Evolutionary conservation across 1,139 yeast species (phyloP), one percentile per base, ranked within the genome.

Genomic region (Diutina neorugosa): DNA sequence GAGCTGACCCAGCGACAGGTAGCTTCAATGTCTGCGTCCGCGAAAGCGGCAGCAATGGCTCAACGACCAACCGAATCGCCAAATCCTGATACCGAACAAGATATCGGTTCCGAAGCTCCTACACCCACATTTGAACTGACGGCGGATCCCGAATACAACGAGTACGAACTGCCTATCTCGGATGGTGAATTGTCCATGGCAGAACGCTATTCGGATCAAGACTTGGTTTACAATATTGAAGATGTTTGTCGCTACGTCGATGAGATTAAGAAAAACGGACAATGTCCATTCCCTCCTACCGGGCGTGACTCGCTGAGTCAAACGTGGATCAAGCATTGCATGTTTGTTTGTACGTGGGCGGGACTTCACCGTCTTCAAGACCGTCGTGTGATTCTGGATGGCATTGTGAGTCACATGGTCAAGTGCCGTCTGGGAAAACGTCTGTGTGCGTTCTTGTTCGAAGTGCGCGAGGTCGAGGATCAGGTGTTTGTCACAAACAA

Each of bases 371-470:
- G 48, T 12, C n/a, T 44, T 6, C 25, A 25, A 23, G 48, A 44
- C 14, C 31, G 34, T 14, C 23, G 48, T n/a, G 19, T 6, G 2
- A 12, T 25, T 21, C 16, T 21, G 12, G 25, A n/a, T 4, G 48
- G 25, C n/a, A 23, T 44, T 25, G 34, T 44, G 8, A 14, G 31
- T 7, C 14, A 21, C 19, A 16, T 23, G 48, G 48, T 44, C 19
- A 44, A 44, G 19, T 44, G 48, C 11, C 23, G 25, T 14, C 48
- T 44, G 34, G 48, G 48, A 16, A 44, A 44, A 14, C 48, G 48
- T 4, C 34, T 27, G 7, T 44, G 48, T 23, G 16, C 23, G n/a
- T 44, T 44, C 21, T 44, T 14, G 4, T 44, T 44, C 19, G 48
- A 44, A 44, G 31, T 21, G 4, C 23, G 25, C 5, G 34, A 19